These are phyloP conservation scores for Fusarium kyushuense DNA, from an alignment of 2,329 filamentous ascomycete genomes.

Conservation along the genomic window DNA sequence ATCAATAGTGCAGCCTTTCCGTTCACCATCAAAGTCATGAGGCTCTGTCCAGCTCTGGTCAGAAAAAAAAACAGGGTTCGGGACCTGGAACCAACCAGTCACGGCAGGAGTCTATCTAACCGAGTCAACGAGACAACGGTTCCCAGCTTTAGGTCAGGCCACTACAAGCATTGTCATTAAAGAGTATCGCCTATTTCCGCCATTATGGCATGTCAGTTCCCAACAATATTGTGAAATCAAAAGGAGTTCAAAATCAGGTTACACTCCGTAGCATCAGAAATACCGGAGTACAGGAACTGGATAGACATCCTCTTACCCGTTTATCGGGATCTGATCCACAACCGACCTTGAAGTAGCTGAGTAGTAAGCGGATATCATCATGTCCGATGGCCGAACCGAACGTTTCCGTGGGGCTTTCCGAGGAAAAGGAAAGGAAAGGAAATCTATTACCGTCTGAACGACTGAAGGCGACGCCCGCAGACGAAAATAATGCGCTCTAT, in stretches of 20 bases:
- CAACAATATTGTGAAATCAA: slow-evolving; percentile 16
- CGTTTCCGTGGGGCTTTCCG: slow-evolving; percentile 41
- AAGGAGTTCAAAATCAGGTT: background rate
- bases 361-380: slow-evolving; percentile 26
- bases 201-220: slow-evolving; percentile 32
- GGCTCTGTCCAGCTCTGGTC: slow-evolving; percentile 27
- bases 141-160: slow-evolving; percentile 27
- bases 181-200: slow-evolving; percentile 28
- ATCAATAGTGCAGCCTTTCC: slow-evolving; percentile 11
- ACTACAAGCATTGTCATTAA: background rate
- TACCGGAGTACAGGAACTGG: background rate
- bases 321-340: slow-evolving; percentile 4
- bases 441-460: background rate
- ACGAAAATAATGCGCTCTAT: slow-evolving; percentile 1
- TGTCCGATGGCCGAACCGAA: slow-evolving; percentile 45
- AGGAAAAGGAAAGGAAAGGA: slow-evolving; percentile 26
- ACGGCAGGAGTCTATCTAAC: slow-evolving; percentile 15
- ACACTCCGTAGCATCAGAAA: background rate
- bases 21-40: slow-evolving; percentile 13
- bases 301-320: slow-evolving; percentile 12
- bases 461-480: slow-evolving; percentile 17
- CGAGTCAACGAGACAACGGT: slow-evolving; percentile 10
- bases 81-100: slow-evolving; percentile 16
- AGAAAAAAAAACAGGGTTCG: slow-evolving; percentile 17
- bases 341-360: slow-evolving; percentile 3